Conservation (phyloP, 352 stramenopile genomes). For the Phytophthora melonis region DNA sequence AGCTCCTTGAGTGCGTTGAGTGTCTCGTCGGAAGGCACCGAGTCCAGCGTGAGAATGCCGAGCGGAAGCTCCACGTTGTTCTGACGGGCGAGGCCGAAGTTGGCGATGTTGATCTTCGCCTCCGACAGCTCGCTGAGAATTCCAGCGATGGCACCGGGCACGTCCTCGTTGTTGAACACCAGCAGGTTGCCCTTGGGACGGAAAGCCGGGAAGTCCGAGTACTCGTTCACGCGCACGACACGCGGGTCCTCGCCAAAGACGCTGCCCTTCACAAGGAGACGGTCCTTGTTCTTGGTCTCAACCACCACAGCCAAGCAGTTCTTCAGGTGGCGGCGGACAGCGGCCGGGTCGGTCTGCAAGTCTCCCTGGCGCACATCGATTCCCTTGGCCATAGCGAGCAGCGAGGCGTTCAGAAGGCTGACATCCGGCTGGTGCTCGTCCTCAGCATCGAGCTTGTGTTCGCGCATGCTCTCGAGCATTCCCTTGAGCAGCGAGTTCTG, state of each 20-base stretch:
- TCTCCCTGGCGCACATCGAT: constrained; percentile 84
- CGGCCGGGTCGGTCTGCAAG: constrained; percentile 44
- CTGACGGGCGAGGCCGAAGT: constrained; percentile 84
- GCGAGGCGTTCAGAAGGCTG: constrained; percentile 71
- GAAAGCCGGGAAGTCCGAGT: constrained; percentile 88
- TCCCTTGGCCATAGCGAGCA: constrained; percentile 77
- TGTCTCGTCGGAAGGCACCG: constrained; percentile 60
- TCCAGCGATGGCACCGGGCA: constrained; percentile 76
- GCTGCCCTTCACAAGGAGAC: constrained; percentile 75
- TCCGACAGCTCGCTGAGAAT: constrained; percentile 75
- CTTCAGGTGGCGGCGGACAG: constrained; percentile 70
- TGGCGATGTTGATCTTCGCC: constrained; percentile 87
- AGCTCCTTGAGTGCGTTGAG: constrained; percentile 70
- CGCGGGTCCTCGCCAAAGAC: constrained; percentile 87
- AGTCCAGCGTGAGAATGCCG: constrained; percentile 80
- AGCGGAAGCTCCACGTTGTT: constrained; percentile 65
- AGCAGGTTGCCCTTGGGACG: constrained; percentile 80
- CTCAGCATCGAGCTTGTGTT: constrained; percentile 27
- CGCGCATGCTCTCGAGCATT: constrained; percentile 68
- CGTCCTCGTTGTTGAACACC: constrained; percentile 88
- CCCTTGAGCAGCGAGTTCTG: constrained; percentile 83
- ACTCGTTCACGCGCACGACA: constrained; percentile 84
- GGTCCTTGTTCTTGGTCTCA: constrained; percentile 65
- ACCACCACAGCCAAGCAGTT: constrained; percentile 82
- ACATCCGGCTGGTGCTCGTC: constrained; percentile 36